Percentiles rank a stretch among this genome's conserved stretches.
Evolutionary conservation across 805 yeast species (phyloP).

Genomic region (Candida insectorum): DNA sequence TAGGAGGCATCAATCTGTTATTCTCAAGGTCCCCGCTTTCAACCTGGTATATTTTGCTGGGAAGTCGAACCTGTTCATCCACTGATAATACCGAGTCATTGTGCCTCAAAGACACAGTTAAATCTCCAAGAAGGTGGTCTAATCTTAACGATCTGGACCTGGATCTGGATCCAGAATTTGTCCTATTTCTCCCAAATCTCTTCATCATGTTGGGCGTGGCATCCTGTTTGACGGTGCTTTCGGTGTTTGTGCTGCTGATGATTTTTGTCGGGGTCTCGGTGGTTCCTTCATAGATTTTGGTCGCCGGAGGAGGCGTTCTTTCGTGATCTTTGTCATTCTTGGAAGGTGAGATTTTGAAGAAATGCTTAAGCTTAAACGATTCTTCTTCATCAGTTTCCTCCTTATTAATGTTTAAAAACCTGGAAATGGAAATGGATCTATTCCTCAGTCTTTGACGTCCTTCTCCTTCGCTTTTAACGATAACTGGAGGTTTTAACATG

Average conservation of each 20-base stretch:
- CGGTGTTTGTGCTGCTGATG: too few species aligned
- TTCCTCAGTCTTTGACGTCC: conserved; percentile 3
- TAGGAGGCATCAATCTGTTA: conserved; percentile 4
- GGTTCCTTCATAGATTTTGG: too few species aligned
- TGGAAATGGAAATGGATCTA: conserved; percentile 11
- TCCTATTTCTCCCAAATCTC: conserved; percentile 1
- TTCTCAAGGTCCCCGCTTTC: not conserved
- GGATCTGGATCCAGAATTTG: conserved; percentile 1
- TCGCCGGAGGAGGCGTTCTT: too few species aligned
- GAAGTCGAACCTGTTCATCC: conserved; percentile 3
- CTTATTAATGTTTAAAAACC: conserved; percentile 5
- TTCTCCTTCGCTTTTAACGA: conserved; percentile 4
- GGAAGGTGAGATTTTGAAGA: conserved; percentile 10
- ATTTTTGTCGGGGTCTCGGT: too few species aligned
- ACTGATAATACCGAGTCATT: conserved; percentile 32
- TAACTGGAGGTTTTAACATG: conserved; percentile 13
- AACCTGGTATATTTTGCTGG: conserved; percentile 1
- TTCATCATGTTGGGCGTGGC: conserved; percentile 15
- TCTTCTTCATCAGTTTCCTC: conserved; percentile 7
- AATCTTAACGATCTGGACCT: conserved; percentile 2
- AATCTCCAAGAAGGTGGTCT: conserved; percentile 10
- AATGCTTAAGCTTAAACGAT: conserved; percentile 6
- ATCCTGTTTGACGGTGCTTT: too few species aligned
- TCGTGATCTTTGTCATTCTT: not conserved
- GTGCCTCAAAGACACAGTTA: conserved; percentile 37